Evolutionary conservation across 352 stramenopile species (phyloP).

Genomic region (Achlya hypogyna): DNA sequence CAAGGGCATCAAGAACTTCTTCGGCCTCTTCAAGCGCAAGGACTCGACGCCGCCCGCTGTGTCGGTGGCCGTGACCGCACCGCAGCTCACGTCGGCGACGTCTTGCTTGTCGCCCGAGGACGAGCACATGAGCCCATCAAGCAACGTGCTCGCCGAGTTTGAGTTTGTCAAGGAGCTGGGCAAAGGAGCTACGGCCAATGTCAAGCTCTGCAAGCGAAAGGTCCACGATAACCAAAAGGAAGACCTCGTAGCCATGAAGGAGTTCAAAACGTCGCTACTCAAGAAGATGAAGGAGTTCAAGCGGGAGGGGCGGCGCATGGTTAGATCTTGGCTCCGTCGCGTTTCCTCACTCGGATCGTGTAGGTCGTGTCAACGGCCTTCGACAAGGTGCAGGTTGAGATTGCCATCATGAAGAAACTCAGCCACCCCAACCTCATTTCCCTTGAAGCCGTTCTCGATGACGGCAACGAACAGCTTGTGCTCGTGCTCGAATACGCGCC

Average conservation of each 20-base stretch:
- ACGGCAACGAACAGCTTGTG: slow-evolving; percentile 73
- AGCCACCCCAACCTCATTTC: slow-evolving; percentile 68
- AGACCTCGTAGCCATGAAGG: slow-evolving; percentile 65
- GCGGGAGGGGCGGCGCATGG: slow-evolving; percentile 67
- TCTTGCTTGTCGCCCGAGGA: not conserved
- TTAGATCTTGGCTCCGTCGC: not conserved
- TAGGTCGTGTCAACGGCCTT: slow-evolving; percentile 68
- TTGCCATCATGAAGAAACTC: slow-evolving; percentile 86
- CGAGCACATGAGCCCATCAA: not conserved
- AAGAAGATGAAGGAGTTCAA: slow-evolving; percentile 83
- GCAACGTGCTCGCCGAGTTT: slow-evolving; percentile 36
- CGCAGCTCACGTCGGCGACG: not conserved
- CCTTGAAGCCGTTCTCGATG: slow-evolving; percentile 73
- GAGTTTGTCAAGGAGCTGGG: slow-evolving; percentile 71
- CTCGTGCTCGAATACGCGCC: slow-evolving; percentile 81
- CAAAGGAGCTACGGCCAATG: slow-evolving; percentile 64
- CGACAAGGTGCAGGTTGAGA: slow-evolving; percentile 82
- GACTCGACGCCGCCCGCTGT: not conserved
- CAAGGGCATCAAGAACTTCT: slow-evolving; percentile 9
- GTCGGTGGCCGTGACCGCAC: not conserved
- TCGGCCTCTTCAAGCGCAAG: slow-evolving; percentile 18
- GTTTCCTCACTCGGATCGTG: not conserved
- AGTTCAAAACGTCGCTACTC: slow-evolving; percentile 79
- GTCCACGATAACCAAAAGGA: slow-evolving; percentile 34
- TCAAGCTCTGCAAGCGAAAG: slow-evolving; percentile 39